Evolutionary conservation across 2,329 filamentous ascomycete species (phyloP).

Genomic region (Alternaria dauci): DNA sequence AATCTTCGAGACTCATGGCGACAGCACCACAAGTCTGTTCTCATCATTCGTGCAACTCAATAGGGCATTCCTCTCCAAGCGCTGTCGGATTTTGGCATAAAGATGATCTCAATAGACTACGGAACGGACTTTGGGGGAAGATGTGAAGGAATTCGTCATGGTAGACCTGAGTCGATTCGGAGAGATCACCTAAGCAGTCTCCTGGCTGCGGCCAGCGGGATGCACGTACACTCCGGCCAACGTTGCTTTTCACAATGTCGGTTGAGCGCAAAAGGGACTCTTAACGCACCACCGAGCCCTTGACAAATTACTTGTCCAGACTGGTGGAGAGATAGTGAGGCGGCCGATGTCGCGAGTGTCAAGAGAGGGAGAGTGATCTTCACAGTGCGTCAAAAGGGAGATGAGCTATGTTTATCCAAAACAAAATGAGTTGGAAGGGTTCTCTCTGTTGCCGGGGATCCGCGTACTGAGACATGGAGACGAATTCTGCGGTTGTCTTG

Average conservation of each 20-base stretch:
- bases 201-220: not conserved
- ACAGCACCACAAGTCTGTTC: not conserved
- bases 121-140: not conserved
- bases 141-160: not conserved
- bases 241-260: not conserved
- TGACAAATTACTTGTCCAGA: not conserved
- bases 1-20: not conserved
- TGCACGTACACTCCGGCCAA: not conserved
- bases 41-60: not conserved
- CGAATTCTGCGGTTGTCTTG: not conserved
- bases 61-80: not conserved
- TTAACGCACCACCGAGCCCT: not conserved
- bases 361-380: not conserved
- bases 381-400: not conserved
- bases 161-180: not conserved
- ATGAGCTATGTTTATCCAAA: not conserved
- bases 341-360: not conserved
- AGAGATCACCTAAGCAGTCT: not conserved
- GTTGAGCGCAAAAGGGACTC: not conserved
- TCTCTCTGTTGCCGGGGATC: not conserved
- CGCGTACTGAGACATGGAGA: not conserved
- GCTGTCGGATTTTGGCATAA: not conserved
- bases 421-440: not conserved
- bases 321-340: not conserved
- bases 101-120: not conserved